Evolutionary conservation across 352 stramenopile species (phyloP), one percentile per base, ranked within the genome.

Genomic region (Globisporangium radiosum): DNA sequence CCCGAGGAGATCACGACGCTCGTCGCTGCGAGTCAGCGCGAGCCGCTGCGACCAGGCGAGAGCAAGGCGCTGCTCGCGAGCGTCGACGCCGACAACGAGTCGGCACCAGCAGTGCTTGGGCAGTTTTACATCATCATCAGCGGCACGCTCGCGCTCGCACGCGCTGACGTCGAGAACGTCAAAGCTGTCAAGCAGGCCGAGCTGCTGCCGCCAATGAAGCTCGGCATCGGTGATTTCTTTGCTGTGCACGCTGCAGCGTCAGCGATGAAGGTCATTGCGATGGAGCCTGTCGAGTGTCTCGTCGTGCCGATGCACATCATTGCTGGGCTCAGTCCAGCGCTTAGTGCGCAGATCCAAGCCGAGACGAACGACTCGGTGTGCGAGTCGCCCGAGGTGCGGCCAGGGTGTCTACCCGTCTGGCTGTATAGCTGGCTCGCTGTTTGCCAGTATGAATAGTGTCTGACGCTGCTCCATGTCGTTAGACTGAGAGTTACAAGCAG

Each of bases 161-260:
- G 67, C 8, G 44, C 61, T 4, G 59, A 58, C 2, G 66, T 75
- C 7, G 70, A 81, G 11, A 73, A 78, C 51, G 67, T 73, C 1
- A 66, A 59, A 11, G 78, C 73, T 1, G 54, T 89, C 33, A 71
- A 78, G 47, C 72, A 84, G 40, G 77, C 77, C 11, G 68, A 78
- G 33, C 57, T 85, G 7, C 77, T 75, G 15, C 74, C 78, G 7
- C 74, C 85, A 13, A 68, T 81, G 47, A 82, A 74, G 52, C 75
- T 90, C 19, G 78, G 72, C 3, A 87, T 92, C 52, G 82, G 82
- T 4, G 80, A 90, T 54, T 92, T 81, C 52, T 88, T 90, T 51
- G 70, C 63, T 5, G 57, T 74, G 17, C 70, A 83, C 17, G 50
- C 53, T 0, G 45, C 45, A 11, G 58, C 60, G 15, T 79, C 78